Evolutionary conservation across 345 rosid species (phyloP), one percentile per base, ranked within the genome.

Genomic region (Euphorbia lathyris): DNA sequence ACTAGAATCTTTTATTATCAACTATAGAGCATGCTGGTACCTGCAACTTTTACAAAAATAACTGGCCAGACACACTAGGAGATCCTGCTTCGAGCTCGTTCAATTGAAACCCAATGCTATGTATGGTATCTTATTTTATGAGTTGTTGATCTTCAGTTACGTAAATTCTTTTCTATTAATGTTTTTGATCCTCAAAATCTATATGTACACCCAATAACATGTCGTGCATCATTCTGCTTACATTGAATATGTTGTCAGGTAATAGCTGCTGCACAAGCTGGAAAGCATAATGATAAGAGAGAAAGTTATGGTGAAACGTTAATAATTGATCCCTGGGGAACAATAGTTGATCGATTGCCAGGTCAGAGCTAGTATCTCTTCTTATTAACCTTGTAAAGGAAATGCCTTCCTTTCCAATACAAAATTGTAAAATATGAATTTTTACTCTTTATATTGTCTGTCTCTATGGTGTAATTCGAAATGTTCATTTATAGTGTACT

Each of bases 51-150:
- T 78, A 91, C 98, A 26, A 82, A 75, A 73, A 90, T 84, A 63
- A 91, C 98, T 7, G 98, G 96, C 58, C 77, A 85, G 76, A 96
- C 97, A 60, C 98, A 94, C 77, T 94, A 97, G 98, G 97, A 94
- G 79, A 76, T 90, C 82, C 88, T 91, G 58, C 98, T 94, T 55
- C 88, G 97, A 73, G 87, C 97, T 67, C 85, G 93, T 45, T 97
- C 98, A 55, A 85, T 94, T 38, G 96, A 94, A 84, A 94, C 98
- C 23, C 98, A 94, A 67, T 91, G 97, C 83, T 94, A 91, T 79
- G 96, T 94, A 87, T 68, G 88, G 67, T 45, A 65, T 38, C 53
- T 50, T 36, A 58, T 71, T 55, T 38, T 32, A n/a, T 59, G 50
- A 17, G 9, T 48, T 47, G 22, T 50, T 51, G 23, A 4, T 23